Evolutionary conservation across 352 stramenopile genomes (phyloP), one percentile per base, ranked within the genome.

Genomic region (Globisporangium cystogenes): DNA sequence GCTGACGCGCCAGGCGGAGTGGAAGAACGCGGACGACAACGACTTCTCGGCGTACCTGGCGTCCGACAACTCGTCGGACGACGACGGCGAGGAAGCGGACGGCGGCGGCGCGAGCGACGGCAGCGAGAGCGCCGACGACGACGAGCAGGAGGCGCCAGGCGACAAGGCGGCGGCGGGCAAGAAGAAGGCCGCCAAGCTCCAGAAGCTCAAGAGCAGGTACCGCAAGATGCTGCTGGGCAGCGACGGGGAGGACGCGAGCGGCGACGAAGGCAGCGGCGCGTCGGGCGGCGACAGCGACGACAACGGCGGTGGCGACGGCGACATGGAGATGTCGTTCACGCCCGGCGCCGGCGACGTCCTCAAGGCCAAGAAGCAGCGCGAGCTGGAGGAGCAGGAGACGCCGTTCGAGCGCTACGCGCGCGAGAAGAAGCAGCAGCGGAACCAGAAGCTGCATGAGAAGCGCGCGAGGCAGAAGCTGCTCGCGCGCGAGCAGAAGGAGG

Each of bases 31-130:
- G 14, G 72, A 97, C 43, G 89, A 96, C 40, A 87, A 98, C 55
- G 96, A 98, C 56, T 91, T 99, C 35, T 77, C 87, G 42, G 85
- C 90, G 14, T 99, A 98, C 60, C 60, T 99, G 24, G 95, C 95
- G 33, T 97, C 86, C 12, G 81, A 90, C 16, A 79, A 74, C 53
- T 82, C 70, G 7, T 79, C 70, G 0, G 65, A 58, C 15, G 86
- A 85, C 14, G 76, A 74, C 24, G 79, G 80, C 36, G 82, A 74
- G 8, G n/a, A n/a, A n/a, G n/a, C n/a, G n/a, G 86, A 85, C 14
- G 76, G 73, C 24, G 79, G 80, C 36, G 82, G 73, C 7, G 70
- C 74, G 21, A 62, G 64, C 3, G 57, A 60, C n/a, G 70, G 78
- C 10, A 53, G 64, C 15, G 69, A 72, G 14, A 77, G 76, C 23